Percentiles rank a stretch among this genome's conserved stretches.
Conservation (phyloP, 768 basidiomycete genomes). For the Mycena kentingensis region DNA sequence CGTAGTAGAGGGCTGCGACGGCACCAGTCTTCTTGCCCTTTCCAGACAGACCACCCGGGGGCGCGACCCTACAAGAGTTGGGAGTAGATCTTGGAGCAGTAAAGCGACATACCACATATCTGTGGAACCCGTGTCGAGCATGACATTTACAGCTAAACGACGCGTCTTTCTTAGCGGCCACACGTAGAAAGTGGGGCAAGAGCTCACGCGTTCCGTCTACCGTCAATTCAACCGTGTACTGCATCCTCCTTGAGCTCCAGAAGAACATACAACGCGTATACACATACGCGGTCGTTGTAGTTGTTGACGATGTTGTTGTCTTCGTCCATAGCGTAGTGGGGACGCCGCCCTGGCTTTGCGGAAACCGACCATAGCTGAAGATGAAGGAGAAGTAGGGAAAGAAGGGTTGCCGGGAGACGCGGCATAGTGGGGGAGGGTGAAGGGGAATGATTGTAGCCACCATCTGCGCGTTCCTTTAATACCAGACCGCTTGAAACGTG, state of each 20-base stretch:
- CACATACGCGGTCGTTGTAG: conserved; percentile 18
- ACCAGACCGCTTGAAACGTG: neutral
- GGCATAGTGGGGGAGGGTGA: conserved; percentile 4
- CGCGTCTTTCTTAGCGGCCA: neutral
- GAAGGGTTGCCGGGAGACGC: conserved; percentile 11
- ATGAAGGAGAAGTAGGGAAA: conserved; percentile 19
- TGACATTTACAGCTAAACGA: conserved; percentile 31
- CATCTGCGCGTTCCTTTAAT: neutral
- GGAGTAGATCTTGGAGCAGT: neutral
- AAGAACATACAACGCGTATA: neutral
- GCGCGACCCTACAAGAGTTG: conserved; percentile 33
- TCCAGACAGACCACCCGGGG: conserved; percentile 33
- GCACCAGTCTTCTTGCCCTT: conserved; percentile 36
- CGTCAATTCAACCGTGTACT: conserved; percentile 19
- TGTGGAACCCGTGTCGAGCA: conserved; percentile 42
- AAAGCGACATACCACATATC: conserved; percentile 35
- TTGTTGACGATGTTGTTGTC: conserved; percentile 21
- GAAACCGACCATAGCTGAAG: conserved; percentile 13
- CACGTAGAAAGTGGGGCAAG: neutral
- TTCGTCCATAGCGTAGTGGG: conserved; percentile 10
- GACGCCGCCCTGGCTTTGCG: conserved; percentile 15
- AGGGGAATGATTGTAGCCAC: conserved; percentile 12
- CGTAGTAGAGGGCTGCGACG: conserved; percentile 31
- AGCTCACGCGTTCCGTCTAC: conserved; percentile 17
- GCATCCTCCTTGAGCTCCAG: neutral